Evolutionary conservation across 805 yeast genomes (phyloP).

Genomic region (Suhomyces faveliae): DNA sequence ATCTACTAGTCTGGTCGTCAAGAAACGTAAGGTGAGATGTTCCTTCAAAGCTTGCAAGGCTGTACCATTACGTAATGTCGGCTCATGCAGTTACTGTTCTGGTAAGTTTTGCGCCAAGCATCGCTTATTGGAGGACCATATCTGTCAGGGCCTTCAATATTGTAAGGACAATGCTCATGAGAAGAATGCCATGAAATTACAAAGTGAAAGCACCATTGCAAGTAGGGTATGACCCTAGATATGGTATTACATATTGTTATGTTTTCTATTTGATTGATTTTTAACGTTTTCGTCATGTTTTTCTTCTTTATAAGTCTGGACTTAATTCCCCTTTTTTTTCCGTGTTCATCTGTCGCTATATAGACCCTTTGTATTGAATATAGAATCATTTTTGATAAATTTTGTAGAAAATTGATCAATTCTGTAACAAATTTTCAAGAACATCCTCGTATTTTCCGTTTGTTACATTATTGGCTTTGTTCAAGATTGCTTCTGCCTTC

Average conservation of each 20-base stretch:
- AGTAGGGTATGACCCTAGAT: slow-evolving; percentile 52
- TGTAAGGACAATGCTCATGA: slow-evolving; percentile 85
- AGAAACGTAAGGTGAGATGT: slow-evolving; percentile 46
- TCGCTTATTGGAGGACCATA: slow-evolving; percentile 80
- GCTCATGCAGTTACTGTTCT: slow-evolving; percentile 80
- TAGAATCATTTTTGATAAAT: not conserved
- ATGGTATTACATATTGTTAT: not conserved
- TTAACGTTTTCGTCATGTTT: not conserved
- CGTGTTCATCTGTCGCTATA: slow-evolving; percentile 1
- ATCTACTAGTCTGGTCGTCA: slow-evolving; percentile 15
- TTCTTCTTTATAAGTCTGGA: slow-evolving; percentile 2
- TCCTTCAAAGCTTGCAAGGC: slow-evolving; percentile 59
- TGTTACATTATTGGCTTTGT: slow-evolving; percentile 74
- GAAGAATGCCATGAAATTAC: slow-evolving; percentile 77
- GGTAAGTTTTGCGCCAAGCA: slow-evolving; percentile 88
- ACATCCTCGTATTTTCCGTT: slow-evolving; percentile 71
- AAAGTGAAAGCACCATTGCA: slow-evolving; percentile 80
- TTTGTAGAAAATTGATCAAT: not conserved
- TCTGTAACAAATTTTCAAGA: slow-evolving; percentile 47
- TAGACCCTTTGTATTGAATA: not conserved
- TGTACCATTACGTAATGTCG: slow-evolving; percentile 66
- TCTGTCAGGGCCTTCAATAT: slow-evolving; percentile 70
- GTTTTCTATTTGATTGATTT: not conserved
- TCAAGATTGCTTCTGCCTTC: slow-evolving; percentile 66
- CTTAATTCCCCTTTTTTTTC: not conserved